phyloP scores from a whole-genome alignment of 768 basidiomycete species.

The Gelatoporia subvermispora region DNA sequence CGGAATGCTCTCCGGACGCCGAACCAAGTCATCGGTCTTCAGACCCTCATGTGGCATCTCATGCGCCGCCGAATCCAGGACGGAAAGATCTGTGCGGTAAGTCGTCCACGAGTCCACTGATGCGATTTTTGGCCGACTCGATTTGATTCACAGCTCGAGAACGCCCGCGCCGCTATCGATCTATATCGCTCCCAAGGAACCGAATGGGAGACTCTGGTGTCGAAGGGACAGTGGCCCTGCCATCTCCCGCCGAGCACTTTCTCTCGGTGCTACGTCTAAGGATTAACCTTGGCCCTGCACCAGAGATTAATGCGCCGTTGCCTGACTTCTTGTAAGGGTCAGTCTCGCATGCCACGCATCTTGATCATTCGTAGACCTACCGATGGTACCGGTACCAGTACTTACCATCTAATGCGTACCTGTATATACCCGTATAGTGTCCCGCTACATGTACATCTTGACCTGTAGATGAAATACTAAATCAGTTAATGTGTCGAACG shows the following conservation, averaged over 20 bases:
- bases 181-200: slow-evolving; percentile 50
- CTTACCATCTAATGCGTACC: too few species aligned
- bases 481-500: too few species aligned
- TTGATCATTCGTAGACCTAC: too few species aligned
- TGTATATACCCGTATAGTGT: too few species aligned
- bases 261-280: slow-evolving; percentile 70
- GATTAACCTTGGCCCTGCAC: not conserved
- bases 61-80: slow-evolving; percentile 78
- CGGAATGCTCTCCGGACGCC: slow-evolving; percentile 63
- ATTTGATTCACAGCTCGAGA: slow-evolving; percentile 54
- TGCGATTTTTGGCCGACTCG: slow-evolving; percentile 1
- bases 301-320: not conserved
- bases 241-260: slow-evolving; percentile 73
- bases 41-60: slow-evolving; percentile 77
- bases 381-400: too few species aligned
- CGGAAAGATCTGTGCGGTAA: slow-evolving; percentile 65
- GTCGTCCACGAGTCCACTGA: slow-evolving; percentile 22
- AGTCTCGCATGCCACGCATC: too few species aligned
- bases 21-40: slow-evolving; percentile 66
- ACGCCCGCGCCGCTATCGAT: slow-evolving; percentile 57
- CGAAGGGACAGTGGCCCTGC: slow-evolving; percentile 67
- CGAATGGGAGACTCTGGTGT: slow-evolving; percentile 64
- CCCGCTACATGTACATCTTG: too few species aligned
- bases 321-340: too few species aligned
- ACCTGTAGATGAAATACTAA: too few species aligned